These are phyloP conservation scores for Pholiota conissans DNA, from an alignment of 768 basidiomycete genomes.

Conservation along the genomic window DNA sequence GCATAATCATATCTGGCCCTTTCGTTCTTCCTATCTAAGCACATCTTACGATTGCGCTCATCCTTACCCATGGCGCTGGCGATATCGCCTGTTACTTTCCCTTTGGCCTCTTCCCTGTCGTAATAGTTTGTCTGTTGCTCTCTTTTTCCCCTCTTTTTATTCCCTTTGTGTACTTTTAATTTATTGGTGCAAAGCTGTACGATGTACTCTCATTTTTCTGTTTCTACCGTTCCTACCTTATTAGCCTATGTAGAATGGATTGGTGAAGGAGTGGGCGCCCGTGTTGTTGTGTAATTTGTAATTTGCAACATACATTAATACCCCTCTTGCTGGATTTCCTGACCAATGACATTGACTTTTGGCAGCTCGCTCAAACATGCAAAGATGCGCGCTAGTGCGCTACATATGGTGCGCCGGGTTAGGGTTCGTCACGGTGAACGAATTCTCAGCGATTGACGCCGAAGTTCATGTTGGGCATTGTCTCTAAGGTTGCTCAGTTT, in stretches of 20 bases:
- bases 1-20: neutral
- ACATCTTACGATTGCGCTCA: conserved; percentile 16
- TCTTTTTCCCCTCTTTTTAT: conserved; percentile 15
- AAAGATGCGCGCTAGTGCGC: neutral
- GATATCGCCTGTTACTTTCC: conserved; percentile 11
- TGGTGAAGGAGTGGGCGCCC: conserved; percentile 15
- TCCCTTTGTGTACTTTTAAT: conserved; percentile 37
- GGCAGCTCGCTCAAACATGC: neutral
- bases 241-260: conserved; percentile 11
- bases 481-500: neutral
- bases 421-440: too few relatives aligned
- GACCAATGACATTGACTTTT: neutral
- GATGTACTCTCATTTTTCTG: conserved; percentile 24
- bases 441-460: too few relatives aligned
- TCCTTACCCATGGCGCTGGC: conserved; percentile 12
- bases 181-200: conserved; percentile 36
- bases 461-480: neutral
- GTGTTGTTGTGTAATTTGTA: conserved; percentile 16
- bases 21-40: conserved; percentile 15
- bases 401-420: too few relatives aligned
- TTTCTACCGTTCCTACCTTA: conserved; percentile 15
- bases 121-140: conserved; percentile 14
- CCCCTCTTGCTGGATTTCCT: conserved; percentile 7
- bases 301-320: conserved; percentile 9
- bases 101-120: conserved; percentile 15